Conservation (phyloP, 345 rosid species). For the Arabidopsis suecica region DNA sequence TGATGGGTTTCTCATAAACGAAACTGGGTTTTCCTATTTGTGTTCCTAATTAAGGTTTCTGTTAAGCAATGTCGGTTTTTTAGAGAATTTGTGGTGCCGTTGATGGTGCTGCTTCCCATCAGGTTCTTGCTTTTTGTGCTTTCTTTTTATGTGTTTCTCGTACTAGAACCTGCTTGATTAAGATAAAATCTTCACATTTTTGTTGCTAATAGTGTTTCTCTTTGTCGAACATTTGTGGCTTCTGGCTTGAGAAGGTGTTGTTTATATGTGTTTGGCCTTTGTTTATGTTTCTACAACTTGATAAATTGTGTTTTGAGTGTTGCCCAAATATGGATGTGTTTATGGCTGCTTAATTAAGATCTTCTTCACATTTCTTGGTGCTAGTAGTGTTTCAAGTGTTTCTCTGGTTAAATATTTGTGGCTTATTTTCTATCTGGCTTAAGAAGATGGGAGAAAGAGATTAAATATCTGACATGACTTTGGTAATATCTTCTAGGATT, state of each 20-base stretch:
- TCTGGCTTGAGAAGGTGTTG: background rate
- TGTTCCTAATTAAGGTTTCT: no score
- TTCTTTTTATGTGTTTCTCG: background rate
- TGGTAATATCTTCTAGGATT: constrained; percentile 47
- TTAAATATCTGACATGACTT: constrained; percentile 4
- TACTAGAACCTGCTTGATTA: background rate
- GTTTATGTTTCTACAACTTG: background rate
- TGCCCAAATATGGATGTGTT: background rate
- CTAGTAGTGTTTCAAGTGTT: background rate
- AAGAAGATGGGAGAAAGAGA: background rate
- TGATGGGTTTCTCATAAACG: no score
- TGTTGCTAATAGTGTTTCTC: background rate
- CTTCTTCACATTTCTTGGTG: background rate
- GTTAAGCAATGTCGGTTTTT: no score
- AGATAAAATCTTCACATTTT: background rate
- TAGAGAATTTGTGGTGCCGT: constrained; percentile 40
- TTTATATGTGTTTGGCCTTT: background rate
- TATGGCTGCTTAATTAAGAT: background rate
- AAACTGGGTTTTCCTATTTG: no score
- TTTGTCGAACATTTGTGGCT: background rate
- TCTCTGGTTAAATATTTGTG: background rate
- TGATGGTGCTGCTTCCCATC: constrained; percentile 58
- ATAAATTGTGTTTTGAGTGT: background rate
- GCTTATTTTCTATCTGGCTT: background rate
- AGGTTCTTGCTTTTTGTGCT: constrained; percentile 44